Conservation (phyloP, 2,329 filamentous ascomycete species). For the Seiridium cupressi region DNA sequence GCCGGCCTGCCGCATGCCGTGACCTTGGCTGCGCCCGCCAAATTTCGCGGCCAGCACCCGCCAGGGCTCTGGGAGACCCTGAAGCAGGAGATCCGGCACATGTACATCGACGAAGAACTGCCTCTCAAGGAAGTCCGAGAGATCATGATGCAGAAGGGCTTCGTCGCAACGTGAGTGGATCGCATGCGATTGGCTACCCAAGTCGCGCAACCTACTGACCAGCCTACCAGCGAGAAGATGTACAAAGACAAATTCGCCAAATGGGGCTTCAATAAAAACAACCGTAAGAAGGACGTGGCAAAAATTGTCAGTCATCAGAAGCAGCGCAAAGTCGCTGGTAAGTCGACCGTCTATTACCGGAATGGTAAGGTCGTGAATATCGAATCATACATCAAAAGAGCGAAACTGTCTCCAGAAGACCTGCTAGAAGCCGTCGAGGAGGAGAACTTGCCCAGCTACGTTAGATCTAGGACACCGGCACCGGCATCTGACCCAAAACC, state of each 20-base stretch:
- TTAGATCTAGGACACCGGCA: slow-evolving; percentile 1
- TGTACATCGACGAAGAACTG: slow-evolving; percentile 21
- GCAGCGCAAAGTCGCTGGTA: slow-evolving; percentile 19
- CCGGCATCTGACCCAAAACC: not conserved
- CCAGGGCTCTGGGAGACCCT: slow-evolving; percentile 18
- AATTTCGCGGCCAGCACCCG: slow-evolving; percentile 12
- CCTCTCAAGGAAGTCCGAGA: slow-evolving; percentile 17
- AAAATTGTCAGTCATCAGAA: slow-evolving; percentile 20
- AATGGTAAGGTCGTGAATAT: slow-evolving; percentile 22
- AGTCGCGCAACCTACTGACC: not conserved
- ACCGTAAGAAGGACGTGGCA: slow-evolving; percentile 20
- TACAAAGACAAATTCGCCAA: slow-evolving; percentile 22
- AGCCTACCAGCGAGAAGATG: slow-evolving; percentile 16
- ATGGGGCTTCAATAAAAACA: slow-evolving; percentile 24
- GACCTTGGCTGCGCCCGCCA: not conserved
- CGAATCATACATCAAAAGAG: slow-evolving; percentile 16
- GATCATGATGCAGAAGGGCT: slow-evolving; percentile 17
- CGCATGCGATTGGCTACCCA: not conserved
- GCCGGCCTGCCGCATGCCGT: not conserved
- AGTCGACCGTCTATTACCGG: slow-evolving; percentile 18
- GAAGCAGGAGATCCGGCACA: slow-evolving; percentile 18
- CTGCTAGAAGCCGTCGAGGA: not conserved
- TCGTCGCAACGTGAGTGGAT: slow-evolving; percentile 19
- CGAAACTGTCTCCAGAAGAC: not conserved
- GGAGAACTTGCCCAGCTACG: not conserved